phyloP scores from a whole-genome alignment of 1,139 yeast species.

The Candida glucosophila region DNA sequence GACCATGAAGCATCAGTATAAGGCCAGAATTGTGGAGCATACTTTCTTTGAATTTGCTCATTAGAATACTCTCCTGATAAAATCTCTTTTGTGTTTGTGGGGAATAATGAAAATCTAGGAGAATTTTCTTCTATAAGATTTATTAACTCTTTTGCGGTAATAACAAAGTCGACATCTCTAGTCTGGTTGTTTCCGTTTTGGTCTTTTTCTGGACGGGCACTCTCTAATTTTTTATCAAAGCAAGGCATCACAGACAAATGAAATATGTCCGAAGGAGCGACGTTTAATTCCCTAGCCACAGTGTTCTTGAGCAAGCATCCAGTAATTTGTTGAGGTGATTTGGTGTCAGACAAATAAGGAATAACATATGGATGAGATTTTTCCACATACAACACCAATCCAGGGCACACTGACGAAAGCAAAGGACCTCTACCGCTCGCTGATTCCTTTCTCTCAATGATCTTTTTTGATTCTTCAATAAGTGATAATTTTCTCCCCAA shows the following conservation, averaged over 20 bases:
- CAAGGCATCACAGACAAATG: constrained; percentile 93
- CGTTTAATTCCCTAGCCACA: constrained; percentile 30
- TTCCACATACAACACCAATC: constrained; percentile 94
- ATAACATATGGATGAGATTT: constrained; percentile 86
- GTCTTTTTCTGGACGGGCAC: constrained; percentile 67
- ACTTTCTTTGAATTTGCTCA: constrained; percentile 17
- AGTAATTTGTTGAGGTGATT: constrained; percentile 91
- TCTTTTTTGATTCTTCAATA: constrained; percentile 47
- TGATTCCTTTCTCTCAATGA: constrained; percentile 19
- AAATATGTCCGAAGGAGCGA: constrained; percentile 40
- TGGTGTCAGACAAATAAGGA: constrained; percentile 52
- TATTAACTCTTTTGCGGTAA: constrained; percentile 82
- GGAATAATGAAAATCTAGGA: constrained; percentile 15
- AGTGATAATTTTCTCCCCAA: constrained; percentile 70
- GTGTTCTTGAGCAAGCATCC: constrained; percentile 67
- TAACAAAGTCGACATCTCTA: constrained; percentile 83
- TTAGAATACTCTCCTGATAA: constrained; percentile 3
- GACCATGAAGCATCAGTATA: constrained; percentile 52
- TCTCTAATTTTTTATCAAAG: constrained; percentile 91
- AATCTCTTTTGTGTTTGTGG: constrained; percentile 8
- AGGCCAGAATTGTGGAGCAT: constrained; percentile 56
- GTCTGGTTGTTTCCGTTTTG: constrained; percentile 13
- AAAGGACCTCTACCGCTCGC: constrained; percentile 33
- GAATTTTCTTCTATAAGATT: constrained; percentile 52
- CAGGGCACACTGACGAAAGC: constrained; percentile 77